A percentile compares a stretch with the other conserved stretches of the same genome.
phyloP scores from a whole-genome alignment of 305 asterid species.

The Fraxinus ornus region DNA sequence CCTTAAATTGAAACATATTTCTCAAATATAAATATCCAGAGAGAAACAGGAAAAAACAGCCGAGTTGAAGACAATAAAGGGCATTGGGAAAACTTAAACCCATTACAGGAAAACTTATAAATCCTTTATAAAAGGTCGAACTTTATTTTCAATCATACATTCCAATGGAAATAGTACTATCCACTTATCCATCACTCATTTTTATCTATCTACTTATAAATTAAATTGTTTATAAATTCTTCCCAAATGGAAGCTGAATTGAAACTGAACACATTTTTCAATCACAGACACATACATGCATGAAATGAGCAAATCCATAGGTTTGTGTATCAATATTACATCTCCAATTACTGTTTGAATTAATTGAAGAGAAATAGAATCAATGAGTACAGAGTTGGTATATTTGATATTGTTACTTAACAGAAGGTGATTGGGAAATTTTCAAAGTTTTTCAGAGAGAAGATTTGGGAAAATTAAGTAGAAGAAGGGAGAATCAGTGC shows the following conservation, averaged over 20 bases:
- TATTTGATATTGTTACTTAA: not conserved
- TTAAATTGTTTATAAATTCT: not conserved
- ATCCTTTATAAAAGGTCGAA: not conserved
- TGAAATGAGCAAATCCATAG: not conserved
- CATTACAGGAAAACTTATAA: not conserved
- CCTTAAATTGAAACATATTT: not conserved
- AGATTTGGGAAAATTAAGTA: not conserved
- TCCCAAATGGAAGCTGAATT: not conserved
- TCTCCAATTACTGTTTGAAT: not conserved
- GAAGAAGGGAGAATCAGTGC: not conserved
- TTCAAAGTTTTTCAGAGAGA: not conserved
- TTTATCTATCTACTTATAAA: not conserved
- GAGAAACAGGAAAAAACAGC: not conserved
- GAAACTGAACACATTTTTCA: not conserved
- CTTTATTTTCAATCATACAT: not conserved
- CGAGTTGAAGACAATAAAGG: not conserved
- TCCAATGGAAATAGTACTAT: not conserved
- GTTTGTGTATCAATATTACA: not conserved
- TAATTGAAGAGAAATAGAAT: not conserved
- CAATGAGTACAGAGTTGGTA: not conserved
- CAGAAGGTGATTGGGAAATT: not conserved
- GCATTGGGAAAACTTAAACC: not conserved
- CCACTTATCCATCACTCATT: not conserved
- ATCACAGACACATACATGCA: not conserved
- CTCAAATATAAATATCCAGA: not conserved